Evolutionary conservation across 768 basidiomycete genomes (phyloP), one percentile per base, ranked within the genome.

Genomic region (Pleurotus pulmonarius): DNA sequence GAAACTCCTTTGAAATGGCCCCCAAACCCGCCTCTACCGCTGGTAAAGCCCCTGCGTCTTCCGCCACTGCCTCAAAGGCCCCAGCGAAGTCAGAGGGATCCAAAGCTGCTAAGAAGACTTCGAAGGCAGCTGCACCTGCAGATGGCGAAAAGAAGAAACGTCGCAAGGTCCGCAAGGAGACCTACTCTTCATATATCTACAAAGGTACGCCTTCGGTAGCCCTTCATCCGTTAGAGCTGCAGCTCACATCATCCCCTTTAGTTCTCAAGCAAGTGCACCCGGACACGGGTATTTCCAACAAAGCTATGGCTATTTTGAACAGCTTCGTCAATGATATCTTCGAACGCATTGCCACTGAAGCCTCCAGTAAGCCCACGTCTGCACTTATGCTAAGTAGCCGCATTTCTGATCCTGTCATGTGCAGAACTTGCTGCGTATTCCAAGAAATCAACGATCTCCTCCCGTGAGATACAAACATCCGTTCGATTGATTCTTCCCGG

Each of bases 221-320:
- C 29, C 40, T 40, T 13, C 47, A 16, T 11, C 8, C 39, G 22
- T 51, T 7, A 11, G 20, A n/a, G 11, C 25, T 13, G 25, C 26
- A 8, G 12, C 43, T 46, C 45, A 18, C 40, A 48, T 47, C 5
- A 8, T 18, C 25, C 57, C n/a, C 45, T 26, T 26, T 55, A 93
- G 94, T 95, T 65, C 84, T 96, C 60, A 94, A 92, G 75, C 94
- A 98, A 78, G 95, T 98, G 58, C 96, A 98, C 79, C 94, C 95
- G 51, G 96, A 98, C 68, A 98, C 93, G 49, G 96, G 95, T 87
- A 98, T 98, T 77, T 95, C 94, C 55, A 98, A 97, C 86, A 96
- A 96, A 81, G 94, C 93, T 18, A 95, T 96, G 92, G 90, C 93
- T 59, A 95, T 97, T 69, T 75, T 97, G 56, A 96, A 96, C 81